Percentiles rank a stretch among this genome's conserved stretches.
These are phyloP conservation scores for Petunia secreta DNA, from an alignment of 257 asterid species.

Conservation along the genomic window DNA sequence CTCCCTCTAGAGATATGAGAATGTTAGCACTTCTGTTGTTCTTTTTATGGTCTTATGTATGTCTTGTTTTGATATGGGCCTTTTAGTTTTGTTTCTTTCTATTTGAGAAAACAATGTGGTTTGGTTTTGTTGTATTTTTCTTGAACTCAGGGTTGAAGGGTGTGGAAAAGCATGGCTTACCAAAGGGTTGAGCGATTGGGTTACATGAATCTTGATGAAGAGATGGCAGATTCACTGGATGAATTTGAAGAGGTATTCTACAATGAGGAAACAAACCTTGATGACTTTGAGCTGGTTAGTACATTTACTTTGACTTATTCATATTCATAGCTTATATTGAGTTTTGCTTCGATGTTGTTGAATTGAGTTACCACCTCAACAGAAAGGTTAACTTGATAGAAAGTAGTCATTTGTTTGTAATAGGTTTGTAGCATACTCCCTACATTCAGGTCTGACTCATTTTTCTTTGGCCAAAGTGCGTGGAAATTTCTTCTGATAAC, in stretches of 20 bases:
- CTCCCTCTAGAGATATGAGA: not conserved
- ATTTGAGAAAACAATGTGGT: not conserved
- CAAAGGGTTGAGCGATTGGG: conserved; percentile 42
- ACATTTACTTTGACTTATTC: not conserved
- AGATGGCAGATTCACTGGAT: conserved; percentile 47
- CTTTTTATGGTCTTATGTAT: not conserved
- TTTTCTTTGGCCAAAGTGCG: not conserved
- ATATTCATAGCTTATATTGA: not conserved
- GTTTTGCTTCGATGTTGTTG: not conserved
- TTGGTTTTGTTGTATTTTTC: not conserved
- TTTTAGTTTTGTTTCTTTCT: not conserved
- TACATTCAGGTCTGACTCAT: not conserved
- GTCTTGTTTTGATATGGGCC: not conserved
- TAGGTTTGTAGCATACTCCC: not conserved
- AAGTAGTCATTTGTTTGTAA: not conserved
- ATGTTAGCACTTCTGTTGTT: not conserved
- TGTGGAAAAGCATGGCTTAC: conserved; percentile 37
- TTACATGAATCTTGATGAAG: conserved; percentile 50
- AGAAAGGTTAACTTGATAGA: not conserved
- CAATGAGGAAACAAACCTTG: conserved; percentile 52
- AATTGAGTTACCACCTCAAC: conserved; percentile 10
- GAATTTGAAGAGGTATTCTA: conserved; percentile 56
- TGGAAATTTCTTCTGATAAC: not conserved
- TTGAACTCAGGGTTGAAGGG: conserved; percentile 19
- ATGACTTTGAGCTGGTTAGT: conserved; percentile 71